Conservation (phyloP, 139 green algal species). For the Ettlia oleoabundans region DNA sequence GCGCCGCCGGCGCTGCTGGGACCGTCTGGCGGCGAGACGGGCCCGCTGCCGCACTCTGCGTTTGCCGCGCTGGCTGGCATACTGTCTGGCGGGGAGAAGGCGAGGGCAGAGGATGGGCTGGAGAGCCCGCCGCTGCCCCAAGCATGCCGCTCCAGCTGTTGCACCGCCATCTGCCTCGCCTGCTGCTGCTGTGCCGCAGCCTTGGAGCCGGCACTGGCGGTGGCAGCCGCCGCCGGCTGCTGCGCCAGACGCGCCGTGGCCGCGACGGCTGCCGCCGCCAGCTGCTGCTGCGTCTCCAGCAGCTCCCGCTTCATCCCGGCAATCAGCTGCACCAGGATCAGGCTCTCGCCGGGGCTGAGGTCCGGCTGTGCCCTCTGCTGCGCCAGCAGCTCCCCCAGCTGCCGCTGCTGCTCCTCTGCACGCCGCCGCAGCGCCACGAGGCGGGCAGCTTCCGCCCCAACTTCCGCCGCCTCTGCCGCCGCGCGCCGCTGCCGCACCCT, state of each 20-base stretch:
- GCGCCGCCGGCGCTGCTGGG: neutral
- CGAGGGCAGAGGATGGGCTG: neutral
- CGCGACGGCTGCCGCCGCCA: neutral
- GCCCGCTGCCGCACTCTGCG: neutral
- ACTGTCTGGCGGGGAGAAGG: neutral
- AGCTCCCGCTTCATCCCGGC: slow-evolving; percentile 1
- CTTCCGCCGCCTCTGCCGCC: neutral
- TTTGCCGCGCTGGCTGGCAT: no score
- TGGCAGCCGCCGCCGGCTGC: neutral
- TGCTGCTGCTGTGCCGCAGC: neutral
- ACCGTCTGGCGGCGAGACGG: neutral
- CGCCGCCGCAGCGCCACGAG: neutral
- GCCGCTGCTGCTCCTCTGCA: neutral
- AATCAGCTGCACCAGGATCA: slow-evolving; percentile 12
- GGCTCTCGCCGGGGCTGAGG: neutral
- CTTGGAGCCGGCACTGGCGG: no score
- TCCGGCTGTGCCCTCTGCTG: neutral
- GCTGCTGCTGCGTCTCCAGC: neutral
- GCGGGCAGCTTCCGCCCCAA: neutral
- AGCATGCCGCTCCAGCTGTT: no score
- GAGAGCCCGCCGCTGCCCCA: neutral
- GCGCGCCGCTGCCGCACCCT: neutral
- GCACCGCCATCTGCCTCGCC: neutral
- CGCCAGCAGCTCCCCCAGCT: neutral
- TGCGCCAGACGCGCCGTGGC: neutral